Evolutionary conservation across 1,139 yeast species (phyloP).

Genomic region (Scheffersomyces segobiensis): DNA sequence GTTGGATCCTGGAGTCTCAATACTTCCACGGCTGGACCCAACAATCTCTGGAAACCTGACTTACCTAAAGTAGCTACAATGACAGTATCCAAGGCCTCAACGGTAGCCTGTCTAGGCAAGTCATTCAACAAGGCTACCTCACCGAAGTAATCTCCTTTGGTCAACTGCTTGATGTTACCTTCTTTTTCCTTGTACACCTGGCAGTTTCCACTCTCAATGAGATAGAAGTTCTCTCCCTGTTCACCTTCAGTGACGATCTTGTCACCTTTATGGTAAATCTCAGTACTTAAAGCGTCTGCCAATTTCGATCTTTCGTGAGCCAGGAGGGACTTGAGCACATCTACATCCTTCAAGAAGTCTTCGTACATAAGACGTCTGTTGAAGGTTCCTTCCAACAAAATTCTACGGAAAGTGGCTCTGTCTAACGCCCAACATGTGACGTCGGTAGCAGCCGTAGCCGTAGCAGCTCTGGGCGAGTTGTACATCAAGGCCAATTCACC

Average conservation of each 20-base stretch:
- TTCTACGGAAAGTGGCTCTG: slow-evolving; percentile 88
- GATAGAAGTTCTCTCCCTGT: slow-evolving; percentile 85
- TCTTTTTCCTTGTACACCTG: slow-evolving; percentile 59
- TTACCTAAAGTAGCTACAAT: slow-evolving; percentile 90
- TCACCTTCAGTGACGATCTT: slow-evolving; percentile 86
- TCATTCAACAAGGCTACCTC: slow-evolving; percentile 92
- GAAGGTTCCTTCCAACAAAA: slow-evolving; percentile 85
- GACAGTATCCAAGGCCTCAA: slow-evolving; percentile 71
- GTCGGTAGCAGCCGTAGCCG: slow-evolving; percentile 74
- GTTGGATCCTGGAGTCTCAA: slow-evolving; percentile 84
- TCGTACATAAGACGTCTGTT: slow-evolving; percentile 91
- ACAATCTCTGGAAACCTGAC: slow-evolving; percentile 87
- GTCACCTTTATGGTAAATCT: slow-evolving; percentile 69
- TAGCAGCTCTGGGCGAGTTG: slow-evolving; percentile 97
- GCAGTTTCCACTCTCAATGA: slow-evolving; percentile 87
- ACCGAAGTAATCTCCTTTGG: slow-evolving; percentile 92
- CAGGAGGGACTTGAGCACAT: slow-evolving; percentile 71
- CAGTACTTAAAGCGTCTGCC: slow-evolving; percentile 91
- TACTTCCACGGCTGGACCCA: slow-evolving; percentile 89
- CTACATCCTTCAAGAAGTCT: slow-evolving; percentile 83
- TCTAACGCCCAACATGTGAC: slow-evolving; percentile 86
- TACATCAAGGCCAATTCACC: slow-evolving; percentile 98
- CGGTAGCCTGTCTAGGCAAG: slow-evolving; percentile 93
- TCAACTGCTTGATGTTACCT: slow-evolving; percentile 61
- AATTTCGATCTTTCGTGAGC: slow-evolving; percentile 84